These are phyloP conservation scores for Fraxinus paxiana DNA, from an alignment of 305 asterid species.

Conservation along the genomic window DNA sequence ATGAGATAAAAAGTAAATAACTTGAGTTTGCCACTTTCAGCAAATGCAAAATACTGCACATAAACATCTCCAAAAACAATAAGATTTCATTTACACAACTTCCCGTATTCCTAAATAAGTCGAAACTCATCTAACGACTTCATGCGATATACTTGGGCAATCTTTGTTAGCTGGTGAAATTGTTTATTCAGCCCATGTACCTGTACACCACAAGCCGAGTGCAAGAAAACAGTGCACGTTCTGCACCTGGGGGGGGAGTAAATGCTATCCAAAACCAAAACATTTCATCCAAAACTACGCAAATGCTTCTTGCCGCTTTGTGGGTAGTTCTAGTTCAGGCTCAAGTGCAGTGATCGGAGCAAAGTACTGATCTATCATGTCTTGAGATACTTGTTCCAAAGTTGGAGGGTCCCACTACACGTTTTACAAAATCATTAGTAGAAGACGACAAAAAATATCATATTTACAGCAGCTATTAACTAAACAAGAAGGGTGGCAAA, in stretches of 20 bases:
- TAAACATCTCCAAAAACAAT: background rate
- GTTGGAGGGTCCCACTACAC: constrained; percentile 96
- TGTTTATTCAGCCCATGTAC: background rate
- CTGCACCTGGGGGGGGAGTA: background rate
- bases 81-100: background rate
- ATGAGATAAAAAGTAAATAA: background rate
- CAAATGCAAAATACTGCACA: background rate
- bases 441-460: background rate
- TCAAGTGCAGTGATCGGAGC: constrained; percentile 58
- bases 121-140: background rate
- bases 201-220: background rate
- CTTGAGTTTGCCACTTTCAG: background rate
- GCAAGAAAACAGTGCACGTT: background rate
- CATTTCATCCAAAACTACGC: constrained; percentile 23
- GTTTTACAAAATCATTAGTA: background rate
- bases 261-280: background rate
- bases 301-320: constrained; percentile 73
- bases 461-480: background rate
- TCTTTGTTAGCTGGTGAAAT: background rate
- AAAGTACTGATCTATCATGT: constrained; percentile 84
- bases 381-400: constrained; percentile 66
- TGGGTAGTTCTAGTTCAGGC: constrained; percentile 82
- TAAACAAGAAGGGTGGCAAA: background rate
- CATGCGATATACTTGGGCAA: background rate
- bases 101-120: background rate